Conservation (phyloP, 2,329 filamentous ascomycete genomes). For the Penicillium sp. region DNA sequence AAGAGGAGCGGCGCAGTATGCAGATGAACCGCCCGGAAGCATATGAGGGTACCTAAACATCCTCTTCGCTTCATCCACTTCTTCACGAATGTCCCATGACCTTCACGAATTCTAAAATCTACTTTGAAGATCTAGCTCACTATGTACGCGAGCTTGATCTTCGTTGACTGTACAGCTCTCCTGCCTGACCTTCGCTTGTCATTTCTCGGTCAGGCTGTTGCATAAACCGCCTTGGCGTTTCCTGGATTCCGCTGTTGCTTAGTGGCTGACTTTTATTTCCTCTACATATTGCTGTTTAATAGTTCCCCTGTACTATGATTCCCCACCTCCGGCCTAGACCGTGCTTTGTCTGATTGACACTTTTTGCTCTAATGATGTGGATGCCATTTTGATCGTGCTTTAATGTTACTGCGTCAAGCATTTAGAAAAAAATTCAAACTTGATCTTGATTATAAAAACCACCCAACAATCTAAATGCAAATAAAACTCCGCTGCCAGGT, state of each 20-base stretch:
- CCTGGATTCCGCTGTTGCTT: neutral
- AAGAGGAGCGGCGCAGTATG: slow-evolving; percentile 37
- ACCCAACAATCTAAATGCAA: neutral
- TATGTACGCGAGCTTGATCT: slow-evolving; percentile 1
- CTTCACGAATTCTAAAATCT: slow-evolving; percentile 19
- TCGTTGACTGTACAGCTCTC: slow-evolving; percentile 17
- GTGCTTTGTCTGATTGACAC: neutral
- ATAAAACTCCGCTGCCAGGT: too few relatives aligned
- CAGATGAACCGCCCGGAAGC: slow-evolving; percentile 21
- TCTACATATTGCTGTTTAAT: slow-evolving; percentile 15
- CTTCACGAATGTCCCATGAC: slow-evolving; percentile 18
- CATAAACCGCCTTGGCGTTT: slow-evolving; percentile 14
- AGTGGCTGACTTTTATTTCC: neutral
- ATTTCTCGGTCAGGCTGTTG: neutral
- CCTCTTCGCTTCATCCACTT: neutral
- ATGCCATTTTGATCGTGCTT: neutral
- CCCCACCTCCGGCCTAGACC: slow-evolving; percentile 4
- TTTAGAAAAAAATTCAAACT: neutral
- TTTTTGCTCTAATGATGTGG: neutral
- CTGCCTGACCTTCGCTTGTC: neutral
- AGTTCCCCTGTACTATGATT: slow-evolving; percentile 12
- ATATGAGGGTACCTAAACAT: slow-evolving; percentile 21
- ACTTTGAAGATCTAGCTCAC: neutral
- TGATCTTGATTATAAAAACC: neutral
- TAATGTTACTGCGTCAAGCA: neutral